Evolutionary conservation across 2,329 filamentous ascomycete genomes (phyloP).

Genomic region (Exserohilum turcica): DNA sequence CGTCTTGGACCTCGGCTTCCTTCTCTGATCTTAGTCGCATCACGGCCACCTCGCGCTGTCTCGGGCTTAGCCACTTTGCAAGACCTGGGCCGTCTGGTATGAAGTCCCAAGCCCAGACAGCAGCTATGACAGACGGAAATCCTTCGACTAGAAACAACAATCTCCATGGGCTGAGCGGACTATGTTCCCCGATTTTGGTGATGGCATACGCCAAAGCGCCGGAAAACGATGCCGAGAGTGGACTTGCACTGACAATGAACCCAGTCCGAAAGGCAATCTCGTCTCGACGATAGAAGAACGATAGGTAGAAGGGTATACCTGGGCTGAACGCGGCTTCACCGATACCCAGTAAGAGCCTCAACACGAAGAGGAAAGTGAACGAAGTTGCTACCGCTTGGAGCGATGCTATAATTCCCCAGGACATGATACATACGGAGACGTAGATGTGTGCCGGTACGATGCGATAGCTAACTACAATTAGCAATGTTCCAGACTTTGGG

Average conservation of each 20-base stretch:
- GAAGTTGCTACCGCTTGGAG: slow-evolving; percentile 62
- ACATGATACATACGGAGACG: slow-evolving; percentile 68
- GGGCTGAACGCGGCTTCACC: slow-evolving; percentile 67
- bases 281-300: slow-evolving; percentile 65
- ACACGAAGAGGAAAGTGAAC: slow-evolving; percentile 62
- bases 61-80: slow-evolving; percentile 50
- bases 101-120: slow-evolving; percentile 72
- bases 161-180: slow-evolving; percentile 82
- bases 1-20: slow-evolving; percentile 41
- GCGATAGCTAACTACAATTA: slow-evolving; percentile 52
- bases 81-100: slow-evolving; percentile 74
- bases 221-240: slow-evolving; percentile 69
- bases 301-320: slow-evolving; percentile 68
- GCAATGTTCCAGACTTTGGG: background rate
- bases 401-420: slow-evolving; percentile 80
- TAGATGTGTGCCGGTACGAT: slow-evolving; percentile 66
- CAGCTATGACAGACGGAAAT: slow-evolving; percentile 78
- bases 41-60: slow-evolving; percentile 67
- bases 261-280: slow-evolving; percentile 87
- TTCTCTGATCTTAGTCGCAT: slow-evolving; percentile 66
- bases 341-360: slow-evolving; percentile 63
- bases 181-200: slow-evolving; percentile 66
- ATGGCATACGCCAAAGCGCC: slow-evolving; percentile 81
- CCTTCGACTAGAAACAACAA: slow-evolving; percentile 83
- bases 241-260: slow-evolving; percentile 78